Base-by-base conservation (phyloP, 805 yeast genomes). In the Starmera dryadoides region DNA sequence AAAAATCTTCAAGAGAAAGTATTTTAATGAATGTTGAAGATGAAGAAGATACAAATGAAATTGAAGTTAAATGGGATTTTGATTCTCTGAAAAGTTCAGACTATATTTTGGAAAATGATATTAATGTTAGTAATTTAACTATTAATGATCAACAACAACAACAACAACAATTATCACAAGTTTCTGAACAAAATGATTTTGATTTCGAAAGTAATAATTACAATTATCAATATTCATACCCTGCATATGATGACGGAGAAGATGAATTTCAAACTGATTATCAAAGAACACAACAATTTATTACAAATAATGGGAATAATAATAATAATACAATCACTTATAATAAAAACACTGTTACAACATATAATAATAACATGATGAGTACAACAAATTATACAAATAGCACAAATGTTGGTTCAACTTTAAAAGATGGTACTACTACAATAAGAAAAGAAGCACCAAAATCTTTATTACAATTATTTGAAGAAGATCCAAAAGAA, bases 11-110 rank as follows among this genome's bases (percentile, higher is more conserved):
- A 23, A 65, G 79, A 35, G 82, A 77, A 46, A 69, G 78, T 33
- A 63, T 73, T 33, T 48, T 57, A 25, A 50, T 61, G 49, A 59
- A 45, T 30, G 58, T 68, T 41, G 68, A 63, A 15, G 74, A 66
- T 43, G 72, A 74, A 19, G 68, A 58, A 37, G 71, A 52, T 46
- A 54, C 60, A 47, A 45, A 59, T 34, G 58, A 59, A 18, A 55
- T 62, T 17, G 77, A 70, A 42, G 77, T 83, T 18, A 81, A 82
- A 55, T 87, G 96, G 96, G 96, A 87, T 61, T 87, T 87, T 53
- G 95, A 87, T 58, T 83, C 93, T 1, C 62, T 86, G 39, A 80
- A 83, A 52, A 74, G 83, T 32, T 71, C 77, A 26, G 91, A 84
- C 45, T 84, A 83, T 55, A 79, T 84, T 26, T 59, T 82, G 36